phyloP scores from a whole-genome alignment of 2,329 filamentous ascomycete genomes.

The Microthyrium microscopicum region DNA sequence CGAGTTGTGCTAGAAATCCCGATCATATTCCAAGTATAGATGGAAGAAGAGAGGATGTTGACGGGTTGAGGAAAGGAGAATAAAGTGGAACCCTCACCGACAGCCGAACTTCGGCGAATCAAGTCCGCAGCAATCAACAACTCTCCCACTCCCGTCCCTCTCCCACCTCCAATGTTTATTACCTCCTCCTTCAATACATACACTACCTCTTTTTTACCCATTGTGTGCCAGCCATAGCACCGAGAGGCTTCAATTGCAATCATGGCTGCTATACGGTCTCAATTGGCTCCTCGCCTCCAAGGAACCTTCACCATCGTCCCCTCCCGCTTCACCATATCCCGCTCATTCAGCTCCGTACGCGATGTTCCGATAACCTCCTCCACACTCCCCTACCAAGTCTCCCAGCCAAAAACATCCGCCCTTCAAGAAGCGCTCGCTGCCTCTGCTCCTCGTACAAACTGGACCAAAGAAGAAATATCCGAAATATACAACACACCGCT shows the following conservation, averaged over 20 bases:
- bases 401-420: conserved; percentile 1
- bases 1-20: no score
- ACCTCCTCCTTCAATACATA: no score
- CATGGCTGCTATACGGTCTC: background rate
- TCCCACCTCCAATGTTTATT: no score
- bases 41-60: no score
- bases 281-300: background rate
- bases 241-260: background rate
- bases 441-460: conserved; percentile 48
- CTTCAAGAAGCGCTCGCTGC: conserved; percentile 41
- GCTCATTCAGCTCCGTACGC: conserved; percentile 7
- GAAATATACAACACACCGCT: conserved; percentile 69
- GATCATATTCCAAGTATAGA: no score
- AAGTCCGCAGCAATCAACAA: no score
- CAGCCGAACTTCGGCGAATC: no score
- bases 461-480: conserved; percentile 67
- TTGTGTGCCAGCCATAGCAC: no score
- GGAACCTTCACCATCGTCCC: background rate
- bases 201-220: no score
- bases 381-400: conserved; percentile 7
- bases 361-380: conserved; percentile 9
- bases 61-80: no score
- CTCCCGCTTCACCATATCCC: conserved; percentile 4
- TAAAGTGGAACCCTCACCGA: no score
- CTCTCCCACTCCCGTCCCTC: no score